Conservation (phyloP, 805 yeast genomes). For the Lipomyces yamadae region DNA sequence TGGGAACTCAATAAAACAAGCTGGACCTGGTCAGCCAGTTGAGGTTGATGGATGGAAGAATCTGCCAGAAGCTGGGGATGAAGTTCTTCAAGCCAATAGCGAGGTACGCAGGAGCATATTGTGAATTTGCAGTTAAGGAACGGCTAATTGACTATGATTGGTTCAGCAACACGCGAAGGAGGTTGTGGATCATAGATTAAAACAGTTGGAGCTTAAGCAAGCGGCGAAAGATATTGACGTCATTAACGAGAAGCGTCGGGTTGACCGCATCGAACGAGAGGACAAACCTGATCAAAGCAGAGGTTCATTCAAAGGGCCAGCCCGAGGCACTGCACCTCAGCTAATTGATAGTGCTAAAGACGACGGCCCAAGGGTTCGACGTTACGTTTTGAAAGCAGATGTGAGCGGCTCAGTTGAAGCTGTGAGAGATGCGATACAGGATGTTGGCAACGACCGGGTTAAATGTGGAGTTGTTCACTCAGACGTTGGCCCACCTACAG, state of each 20-base stretch:
- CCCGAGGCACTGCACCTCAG: conserved; percentile 34
- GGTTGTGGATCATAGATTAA: conserved; percentile 67
- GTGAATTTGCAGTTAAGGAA: neutral
- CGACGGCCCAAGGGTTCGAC: conserved; percentile 48
- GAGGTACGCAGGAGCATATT: conserved; percentile 52
- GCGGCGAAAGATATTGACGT: conserved; percentile 69
- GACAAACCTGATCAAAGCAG: conserved; percentile 2
- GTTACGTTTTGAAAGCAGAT: conserved; percentile 83
- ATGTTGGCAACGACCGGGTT: conserved; percentile 88
- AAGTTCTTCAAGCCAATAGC: conserved; percentile 71
- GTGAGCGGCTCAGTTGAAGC: conserved; percentile 97
- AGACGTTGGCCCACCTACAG: conserved; percentile 79
- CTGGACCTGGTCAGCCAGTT: conserved; percentile 87
- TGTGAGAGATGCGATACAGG: conserved; percentile 75
- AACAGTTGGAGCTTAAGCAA: conserved; percentile 56
- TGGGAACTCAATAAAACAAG: conserved; percentile 65
- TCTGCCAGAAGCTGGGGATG: conserved; percentile 89
- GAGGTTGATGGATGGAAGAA: conserved; percentile 95
- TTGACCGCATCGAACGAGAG: conserved; percentile 53
- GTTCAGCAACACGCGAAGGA: conserved; percentile 60
- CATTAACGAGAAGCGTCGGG: conserved; percentile 69
- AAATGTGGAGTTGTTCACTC: conserved; percentile 67
- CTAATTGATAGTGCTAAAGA: conserved; percentile 40
- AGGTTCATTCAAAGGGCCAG: too few relatives aligned
- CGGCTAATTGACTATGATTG: neutral